phyloP scores from a whole-genome alignment of 2,329 filamentous ascomycete species.

The Fonsecaea pugnacius region DNA sequence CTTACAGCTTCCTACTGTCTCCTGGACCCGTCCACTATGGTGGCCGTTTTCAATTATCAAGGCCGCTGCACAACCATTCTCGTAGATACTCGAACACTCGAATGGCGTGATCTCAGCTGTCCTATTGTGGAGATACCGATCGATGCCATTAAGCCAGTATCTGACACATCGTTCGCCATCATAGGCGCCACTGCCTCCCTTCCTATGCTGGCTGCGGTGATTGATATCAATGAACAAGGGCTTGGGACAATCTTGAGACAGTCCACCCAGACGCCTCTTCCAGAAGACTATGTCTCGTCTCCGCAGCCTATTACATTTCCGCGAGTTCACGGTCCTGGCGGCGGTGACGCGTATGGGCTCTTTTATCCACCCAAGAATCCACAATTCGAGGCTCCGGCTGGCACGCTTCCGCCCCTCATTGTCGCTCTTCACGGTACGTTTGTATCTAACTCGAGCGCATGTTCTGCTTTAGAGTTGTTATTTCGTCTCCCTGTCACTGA shows the following conservation, averaged over 20 bases:
- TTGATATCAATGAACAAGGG: constrained; percentile 11
- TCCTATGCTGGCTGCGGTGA: constrained; percentile 14
- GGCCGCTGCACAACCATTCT: constrained; percentile 46
- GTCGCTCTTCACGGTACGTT: constrained; percentile 53
- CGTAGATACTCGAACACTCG: constrained; percentile 46
- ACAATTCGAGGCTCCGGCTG: constrained; percentile 45
- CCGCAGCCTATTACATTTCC: constrained; percentile 47
- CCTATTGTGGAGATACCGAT: constrained; percentile 42
- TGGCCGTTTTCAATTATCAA: constrained; percentile 43
- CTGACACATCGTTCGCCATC: constrained; percentile 8
- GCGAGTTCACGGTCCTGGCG: constrained; percentile 38
- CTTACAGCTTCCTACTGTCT: constrained; percentile 45
- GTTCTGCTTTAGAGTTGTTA: not conserved
- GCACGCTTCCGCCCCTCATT: constrained; percentile 55
- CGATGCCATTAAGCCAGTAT: constrained; percentile 35
- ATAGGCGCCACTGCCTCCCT: constrained; percentile 10
- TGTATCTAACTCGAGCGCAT: not conserved
- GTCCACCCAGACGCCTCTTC: constrained; percentile 13
- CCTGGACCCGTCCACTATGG: constrained; percentile 44
- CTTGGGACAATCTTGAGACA: constrained; percentile 10
- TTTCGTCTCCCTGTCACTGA: not conserved
- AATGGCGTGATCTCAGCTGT: constrained; percentile 80
- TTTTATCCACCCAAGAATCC: constrained; percentile 58
- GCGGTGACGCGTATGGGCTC: constrained; percentile 50
- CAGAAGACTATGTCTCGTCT: constrained; percentile 34